These are phyloP conservation scores for Lepiota venenata DNA, from an alignment of 768 basidiomycete species.

Conservation along the genomic window DNA sequence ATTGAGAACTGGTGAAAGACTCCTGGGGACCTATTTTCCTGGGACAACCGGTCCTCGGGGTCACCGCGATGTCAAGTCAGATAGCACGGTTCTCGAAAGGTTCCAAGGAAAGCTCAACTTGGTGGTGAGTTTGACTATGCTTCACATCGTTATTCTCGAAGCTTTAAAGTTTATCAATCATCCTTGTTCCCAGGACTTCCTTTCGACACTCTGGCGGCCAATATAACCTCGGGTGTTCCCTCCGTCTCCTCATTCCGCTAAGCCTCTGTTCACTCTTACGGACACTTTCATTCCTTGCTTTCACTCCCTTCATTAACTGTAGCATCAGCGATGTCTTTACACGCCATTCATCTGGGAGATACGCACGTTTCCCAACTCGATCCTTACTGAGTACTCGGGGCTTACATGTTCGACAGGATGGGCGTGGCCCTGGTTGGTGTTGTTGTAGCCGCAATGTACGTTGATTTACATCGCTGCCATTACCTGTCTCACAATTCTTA, in stretches of 20 bases:
- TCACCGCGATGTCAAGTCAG: neutral
- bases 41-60: neutral
- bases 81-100: neutral
- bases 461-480: slow-evolving; percentile 2
- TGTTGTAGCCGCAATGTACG: slow-evolving; percentile 45
- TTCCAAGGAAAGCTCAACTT: neutral
- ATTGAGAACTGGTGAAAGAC: no score
- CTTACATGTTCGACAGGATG: slow-evolving; percentile 28
- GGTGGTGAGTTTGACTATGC: neutral
- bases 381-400: neutral
- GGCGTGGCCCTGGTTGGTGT: slow-evolving; percentile 52
- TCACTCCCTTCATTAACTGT: neutral
- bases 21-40: neutral
- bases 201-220: neutral
- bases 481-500: slow-evolving; percentile 17
- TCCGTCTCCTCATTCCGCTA: neutral
- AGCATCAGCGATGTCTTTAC: neutral
- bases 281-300: neutral
- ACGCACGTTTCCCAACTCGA: slow-evolving; percentile 24
- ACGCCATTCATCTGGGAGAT: slow-evolving; percentile 21
- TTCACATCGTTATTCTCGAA: neutral
- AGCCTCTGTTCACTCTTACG: neutral
- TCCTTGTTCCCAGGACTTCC: slow-evolving; percentile 11
- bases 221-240: neutral
- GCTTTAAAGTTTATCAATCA: slow-evolving; percentile 8